Conservation (phyloP, 305 asterid genomes). For the Fraxinus greggii region DNA sequence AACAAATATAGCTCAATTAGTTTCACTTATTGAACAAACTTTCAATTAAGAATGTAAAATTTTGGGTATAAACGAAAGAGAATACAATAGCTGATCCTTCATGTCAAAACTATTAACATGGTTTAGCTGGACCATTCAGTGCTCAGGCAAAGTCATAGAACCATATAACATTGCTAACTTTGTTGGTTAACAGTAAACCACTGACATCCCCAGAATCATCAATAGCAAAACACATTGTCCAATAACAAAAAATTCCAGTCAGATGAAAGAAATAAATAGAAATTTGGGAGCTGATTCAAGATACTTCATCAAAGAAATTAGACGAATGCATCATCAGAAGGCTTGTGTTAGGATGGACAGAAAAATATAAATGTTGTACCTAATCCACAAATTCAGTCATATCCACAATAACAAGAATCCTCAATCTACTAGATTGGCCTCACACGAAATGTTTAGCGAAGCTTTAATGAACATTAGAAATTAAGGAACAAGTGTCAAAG, state of each 20-base stretch:
- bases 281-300: not conserved
- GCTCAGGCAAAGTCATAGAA: not conserved
- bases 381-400: not conserved
- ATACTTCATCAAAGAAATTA: not conserved
- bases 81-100: conserved; percentile 5
- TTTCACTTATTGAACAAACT: not conserved
- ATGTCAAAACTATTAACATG: not conserved
- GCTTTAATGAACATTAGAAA: not conserved
- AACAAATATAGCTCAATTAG: conserved; percentile 12
- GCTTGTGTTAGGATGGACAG: not conserved
- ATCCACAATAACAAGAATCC: not conserved
- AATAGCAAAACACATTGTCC: not conserved
- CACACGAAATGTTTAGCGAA: not conserved
- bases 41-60: not conserved
- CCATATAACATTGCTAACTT: not conserved
- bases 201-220: not conserved
- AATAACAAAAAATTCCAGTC: not conserved
- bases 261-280: not conserved
- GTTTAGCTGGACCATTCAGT: not conserved
- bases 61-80: not conserved
- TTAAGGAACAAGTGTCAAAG: not conserved
- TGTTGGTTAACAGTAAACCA: not conserved
- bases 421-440: not conserved
- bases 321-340: not conserved
- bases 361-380: not conserved